These are phyloP conservation scores for Pulveroboletus sp. DNA, from an alignment of 768 basidiomycete species.

Conservation along the genomic window DNA sequence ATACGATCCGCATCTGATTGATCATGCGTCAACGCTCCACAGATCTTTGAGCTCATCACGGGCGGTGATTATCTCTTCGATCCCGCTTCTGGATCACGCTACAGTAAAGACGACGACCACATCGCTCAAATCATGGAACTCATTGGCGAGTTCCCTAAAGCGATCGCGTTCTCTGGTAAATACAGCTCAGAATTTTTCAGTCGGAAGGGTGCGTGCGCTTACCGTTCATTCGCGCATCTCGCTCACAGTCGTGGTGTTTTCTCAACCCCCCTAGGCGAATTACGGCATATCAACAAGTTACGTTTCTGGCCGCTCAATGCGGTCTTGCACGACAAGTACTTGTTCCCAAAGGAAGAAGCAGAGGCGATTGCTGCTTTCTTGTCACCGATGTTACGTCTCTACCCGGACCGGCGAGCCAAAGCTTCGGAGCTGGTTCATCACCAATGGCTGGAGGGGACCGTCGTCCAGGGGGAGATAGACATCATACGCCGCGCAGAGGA, in stretches of 20 bases:
- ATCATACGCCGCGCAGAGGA: slow-evolving; percentile 63
- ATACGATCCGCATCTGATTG: slow-evolving; percentile 1
- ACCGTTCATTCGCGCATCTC: slow-evolving; percentile 1
- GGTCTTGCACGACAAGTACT: slow-evolving; percentile 92
- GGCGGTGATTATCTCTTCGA: slow-evolving; percentile 99
- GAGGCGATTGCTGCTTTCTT: slow-evolving; percentile 79
- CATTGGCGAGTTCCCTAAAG: slow-evolving; percentile 83
- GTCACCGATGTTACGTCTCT: slow-evolving; percentile 83
- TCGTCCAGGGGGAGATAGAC: slow-evolving; percentile 89
- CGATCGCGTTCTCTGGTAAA: slow-evolving; percentile 83
- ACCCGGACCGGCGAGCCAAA: slow-evolving; percentile 84
- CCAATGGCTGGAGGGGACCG: slow-evolving; percentile 78
- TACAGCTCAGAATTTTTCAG: slow-evolving; percentile 95
- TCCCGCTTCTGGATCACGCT: slow-evolving; percentile 89
- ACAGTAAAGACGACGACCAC: slow-evolving; percentile 95
- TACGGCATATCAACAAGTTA: slow-evolving; percentile 91
- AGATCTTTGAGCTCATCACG: slow-evolving; percentile 94
- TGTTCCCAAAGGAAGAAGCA: slow-evolving; percentile 81
- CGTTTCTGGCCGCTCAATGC: slow-evolving; percentile 84
- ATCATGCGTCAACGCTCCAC: not conserved
- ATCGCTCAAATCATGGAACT: slow-evolving; percentile 98
- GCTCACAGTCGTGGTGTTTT: slow-evolving; percentile 6
- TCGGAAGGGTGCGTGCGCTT: slow-evolving; percentile 66
- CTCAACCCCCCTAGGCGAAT: slow-evolving; percentile 50
- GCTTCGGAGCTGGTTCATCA: slow-evolving; percentile 85